Evolutionary conservation across 495 filamentous ascomycete genomes (phyloP).

Genomic region (Xylaria sp.): DNA sequence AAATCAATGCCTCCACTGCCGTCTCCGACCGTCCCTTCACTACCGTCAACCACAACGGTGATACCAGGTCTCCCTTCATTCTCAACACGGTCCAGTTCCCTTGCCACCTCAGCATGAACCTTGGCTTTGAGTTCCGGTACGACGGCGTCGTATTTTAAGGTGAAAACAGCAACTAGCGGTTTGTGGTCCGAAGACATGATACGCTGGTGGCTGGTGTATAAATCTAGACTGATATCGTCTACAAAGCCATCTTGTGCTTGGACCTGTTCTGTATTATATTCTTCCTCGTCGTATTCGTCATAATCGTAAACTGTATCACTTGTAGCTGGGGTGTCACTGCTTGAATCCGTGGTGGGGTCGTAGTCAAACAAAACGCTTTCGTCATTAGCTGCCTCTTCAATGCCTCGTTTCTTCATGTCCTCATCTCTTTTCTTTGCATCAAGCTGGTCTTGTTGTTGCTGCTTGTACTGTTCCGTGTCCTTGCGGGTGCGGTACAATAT

Average conservation of each 20-base stretch:
- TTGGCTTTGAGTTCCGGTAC: conserved; percentile 81
- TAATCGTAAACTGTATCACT: conserved; percentile 58
- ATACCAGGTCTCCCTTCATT: conserved; percentile 88
- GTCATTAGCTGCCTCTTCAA: conserved; percentile 77
- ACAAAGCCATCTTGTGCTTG: conserved; percentile 63
- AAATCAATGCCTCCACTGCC: conserved; percentile 71
- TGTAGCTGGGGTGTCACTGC: conserved; percentile 50
- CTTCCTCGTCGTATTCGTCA: conserved; percentile 65
- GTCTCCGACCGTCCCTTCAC: conserved; percentile 34
- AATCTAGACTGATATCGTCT: conserved; percentile 69
- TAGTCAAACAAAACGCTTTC: conserved; percentile 91
- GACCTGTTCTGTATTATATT: conserved; percentile 48
- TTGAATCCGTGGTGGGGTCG: conserved; percentile 75
- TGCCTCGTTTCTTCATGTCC: conserved; percentile 81
- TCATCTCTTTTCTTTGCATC: conserved; percentile 74
- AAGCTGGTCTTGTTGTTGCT: conserved; percentile 67
- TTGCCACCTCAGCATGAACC: conserved; percentile 84
- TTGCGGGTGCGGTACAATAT: conserved; percentile 82
- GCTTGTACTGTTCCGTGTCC: conserved; percentile 75
- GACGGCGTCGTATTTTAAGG: conserved; percentile 81
- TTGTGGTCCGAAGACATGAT: conserved; percentile 96
- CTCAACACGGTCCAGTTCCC: conserved; percentile 87
- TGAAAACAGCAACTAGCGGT: conserved; percentile 81
- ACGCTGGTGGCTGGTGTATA: conserved; percentile 86
- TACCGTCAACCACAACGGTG: conserved; percentile 79